Conservation (phyloP, 2,329 filamentous ascomycete species). For the Biscogniauxia mediterranea region DNA sequence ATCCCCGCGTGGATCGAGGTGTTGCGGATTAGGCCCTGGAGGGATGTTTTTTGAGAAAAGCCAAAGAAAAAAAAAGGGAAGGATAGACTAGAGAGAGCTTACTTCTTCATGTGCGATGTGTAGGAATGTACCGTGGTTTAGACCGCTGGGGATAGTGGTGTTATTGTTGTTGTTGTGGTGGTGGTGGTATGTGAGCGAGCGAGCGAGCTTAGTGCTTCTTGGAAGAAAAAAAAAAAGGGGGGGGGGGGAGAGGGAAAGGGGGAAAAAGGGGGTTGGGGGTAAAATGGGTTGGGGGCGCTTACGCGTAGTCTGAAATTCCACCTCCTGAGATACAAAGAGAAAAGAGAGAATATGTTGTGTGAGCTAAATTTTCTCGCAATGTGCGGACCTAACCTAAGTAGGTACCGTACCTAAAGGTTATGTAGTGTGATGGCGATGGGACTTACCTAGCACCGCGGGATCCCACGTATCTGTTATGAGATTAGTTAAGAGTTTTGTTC, state of each 20-base stretch:
- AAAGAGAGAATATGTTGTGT: neutral
- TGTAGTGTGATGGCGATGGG: neutral
- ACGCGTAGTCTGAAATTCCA: slow-evolving; percentile 59
- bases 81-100: too few species aligned
- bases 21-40: slow-evolving; percentile 51
- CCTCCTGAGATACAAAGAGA: slow-evolving; percentile 38
- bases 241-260: neutral
- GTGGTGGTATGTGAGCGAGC: too few species aligned
- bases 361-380: slow-evolving; percentile 5
- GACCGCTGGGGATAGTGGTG: slow-evolving; percentile 33
- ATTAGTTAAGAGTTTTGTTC: slow-evolving; percentile 18
- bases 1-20: slow-evolving; percentile 62
- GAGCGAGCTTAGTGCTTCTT: neutral
- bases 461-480: slow-evolving; percentile 64
- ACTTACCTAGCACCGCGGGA: slow-evolving; percentile 53
- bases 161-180: too few species aligned
- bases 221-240: too few species aligned
- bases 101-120: slow-evolving; percentile 61
- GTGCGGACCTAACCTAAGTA: too few species aligned
- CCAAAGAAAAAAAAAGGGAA: too few species aligned
- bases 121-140: slow-evolving; percentile 62
- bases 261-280: too few species aligned
- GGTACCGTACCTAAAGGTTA: too few species aligned
- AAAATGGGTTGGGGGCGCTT: slow-evolving; percentile 28
- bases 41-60: too few species aligned